Percentiles rank a stretch among this genome's conserved stretches.
These are phyloP conservation scores for Plenodomus biglobosus DNA, from an alignment of 2,329 filamentous ascomycete species.

Conservation along the genomic window DNA sequence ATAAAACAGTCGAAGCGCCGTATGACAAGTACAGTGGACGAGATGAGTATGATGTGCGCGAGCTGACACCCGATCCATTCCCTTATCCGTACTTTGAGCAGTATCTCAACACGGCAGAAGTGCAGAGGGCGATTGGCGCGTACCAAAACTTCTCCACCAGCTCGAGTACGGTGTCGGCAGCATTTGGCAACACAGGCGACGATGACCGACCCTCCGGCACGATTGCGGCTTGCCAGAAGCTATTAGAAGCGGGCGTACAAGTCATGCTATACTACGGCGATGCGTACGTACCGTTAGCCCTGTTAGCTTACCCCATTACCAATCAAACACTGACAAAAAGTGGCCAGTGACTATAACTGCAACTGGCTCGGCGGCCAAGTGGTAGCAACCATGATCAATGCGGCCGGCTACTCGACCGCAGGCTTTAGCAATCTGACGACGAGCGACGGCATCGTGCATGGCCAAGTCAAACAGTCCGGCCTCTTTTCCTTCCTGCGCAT, in stretches of 20 bases:
- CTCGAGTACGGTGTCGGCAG: conserved; percentile 48
- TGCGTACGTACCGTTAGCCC: conserved; percentile 44
- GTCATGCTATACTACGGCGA: conserved; percentile 52
- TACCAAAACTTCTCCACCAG: conserved; percentile 59
- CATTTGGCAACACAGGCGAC: conserved; percentile 54
- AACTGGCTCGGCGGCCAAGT: conserved; percentile 52
- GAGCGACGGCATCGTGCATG: conserved; percentile 52
- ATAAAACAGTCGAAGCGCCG: conserved; percentile 54
- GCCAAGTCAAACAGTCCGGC: conserved; percentile 55
- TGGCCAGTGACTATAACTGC: conserved; percentile 51
- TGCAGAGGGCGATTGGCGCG: conserved; percentile 62
- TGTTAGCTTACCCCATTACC: too few relatives aligned
- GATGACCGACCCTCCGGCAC: conserved; percentile 50
- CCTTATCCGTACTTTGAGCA: conserved; percentile 57
- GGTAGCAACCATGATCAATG: conserved; percentile 45
- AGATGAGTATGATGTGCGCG: conserved; percentile 63
- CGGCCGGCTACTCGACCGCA: conserved; percentile 47
- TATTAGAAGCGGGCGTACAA: conserved; percentile 47
- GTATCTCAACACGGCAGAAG: conserved; percentile 60
- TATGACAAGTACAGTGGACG: conserved; percentile 56
- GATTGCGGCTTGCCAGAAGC: conserved; percentile 45
- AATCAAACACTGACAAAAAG: too few relatives aligned
- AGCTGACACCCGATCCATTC: conserved; percentile 59
- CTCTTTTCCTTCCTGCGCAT: conserved; percentile 55
- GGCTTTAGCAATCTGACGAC: conserved; percentile 54